Evolutionary conservation across 176 grass and related monocot species (phyloP).

Genomic region (Tuctoria greenei): DNA sequence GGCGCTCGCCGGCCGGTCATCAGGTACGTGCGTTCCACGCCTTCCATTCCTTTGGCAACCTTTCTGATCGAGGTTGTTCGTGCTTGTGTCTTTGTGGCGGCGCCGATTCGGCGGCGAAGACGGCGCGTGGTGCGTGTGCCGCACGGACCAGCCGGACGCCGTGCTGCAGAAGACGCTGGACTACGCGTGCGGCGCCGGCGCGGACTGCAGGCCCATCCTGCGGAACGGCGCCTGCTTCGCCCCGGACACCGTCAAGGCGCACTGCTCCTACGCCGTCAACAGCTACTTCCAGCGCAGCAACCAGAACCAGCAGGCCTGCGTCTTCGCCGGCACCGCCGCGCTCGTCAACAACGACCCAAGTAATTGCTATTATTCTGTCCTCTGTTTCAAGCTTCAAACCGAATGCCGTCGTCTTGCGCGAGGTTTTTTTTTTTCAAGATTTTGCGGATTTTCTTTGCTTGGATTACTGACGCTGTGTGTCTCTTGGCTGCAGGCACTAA

Average conservation of each 20-base stretch:
- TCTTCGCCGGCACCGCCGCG: conserved; percentile 57
- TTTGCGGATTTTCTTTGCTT: not conserved
- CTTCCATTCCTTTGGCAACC: not conserved
- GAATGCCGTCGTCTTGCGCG: no score
- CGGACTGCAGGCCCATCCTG: conserved; percentile 64
- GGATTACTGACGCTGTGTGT: conserved; percentile 21
- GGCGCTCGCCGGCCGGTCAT: conserved; percentile 35
- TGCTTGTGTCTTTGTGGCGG: not conserved
- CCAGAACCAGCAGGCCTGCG: conserved; percentile 59
- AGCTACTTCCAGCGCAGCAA: conserved; percentile 82
- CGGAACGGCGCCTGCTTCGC: conserved; percentile 60
- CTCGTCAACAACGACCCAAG: conserved; percentile 60
- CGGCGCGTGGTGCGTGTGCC: conserved; percentile 78
- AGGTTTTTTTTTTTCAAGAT: not conserved
- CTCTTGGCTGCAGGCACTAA: conserved; percentile 45
- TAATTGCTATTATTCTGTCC: conserved; percentile 12
- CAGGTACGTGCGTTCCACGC: conserved; percentile 13
- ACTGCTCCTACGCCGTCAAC: conserved; percentile 95
- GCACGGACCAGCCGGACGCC: conserved; percentile 37
- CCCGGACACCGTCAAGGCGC: conserved; percentile 66
- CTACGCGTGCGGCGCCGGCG: conserved; percentile 78
- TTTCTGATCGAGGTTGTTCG: not conserved
- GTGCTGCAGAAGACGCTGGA: conserved; percentile 76
- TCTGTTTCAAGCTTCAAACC: not conserved
- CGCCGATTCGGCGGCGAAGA: conserved; percentile 45